Evolutionary conservation across 495 filamentous ascomycete species (phyloP).

Genomic region (Xylaria castorea): DNA sequence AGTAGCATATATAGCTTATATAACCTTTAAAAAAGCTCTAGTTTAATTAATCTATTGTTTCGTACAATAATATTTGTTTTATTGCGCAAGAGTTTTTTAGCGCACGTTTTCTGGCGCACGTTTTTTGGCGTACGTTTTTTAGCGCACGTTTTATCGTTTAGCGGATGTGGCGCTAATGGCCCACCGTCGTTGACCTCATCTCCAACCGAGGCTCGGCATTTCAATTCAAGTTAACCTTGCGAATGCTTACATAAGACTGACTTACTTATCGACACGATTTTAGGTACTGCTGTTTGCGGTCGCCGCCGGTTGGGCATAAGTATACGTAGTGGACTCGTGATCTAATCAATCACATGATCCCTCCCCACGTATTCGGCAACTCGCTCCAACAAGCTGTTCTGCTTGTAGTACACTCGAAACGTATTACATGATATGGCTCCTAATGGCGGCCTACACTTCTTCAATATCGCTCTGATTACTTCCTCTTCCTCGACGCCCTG

Average conservation of each 20-base stretch:
- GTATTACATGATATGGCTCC: neutral
- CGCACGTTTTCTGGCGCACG: too few species aligned
- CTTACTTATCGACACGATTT: neutral
- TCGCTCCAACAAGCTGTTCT: neutral
- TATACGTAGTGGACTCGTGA: constrained; percentile 8
- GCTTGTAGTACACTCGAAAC: neutral
- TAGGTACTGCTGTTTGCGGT: neutral
- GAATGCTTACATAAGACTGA: neutral
- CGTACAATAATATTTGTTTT: too few species aligned
- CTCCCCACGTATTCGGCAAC: neutral
- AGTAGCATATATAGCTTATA: too few species aligned
- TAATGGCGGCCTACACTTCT: neutral
- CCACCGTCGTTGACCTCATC: neutral
- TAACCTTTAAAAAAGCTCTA: too few species aligned
- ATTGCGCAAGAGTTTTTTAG: too few species aligned
- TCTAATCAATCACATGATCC: neutral
- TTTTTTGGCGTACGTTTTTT: too few species aligned
- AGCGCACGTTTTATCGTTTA: too few species aligned
- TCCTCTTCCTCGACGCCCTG: too few species aligned
- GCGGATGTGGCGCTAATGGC: too few species aligned
- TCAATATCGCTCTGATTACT: neutral
- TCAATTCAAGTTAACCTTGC: neutral
- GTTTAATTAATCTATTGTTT: too few species aligned
- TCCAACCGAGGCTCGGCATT: constrained; percentile 4
- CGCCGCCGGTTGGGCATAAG: too few species aligned